Base-by-base conservation (phyloP, 345 rosid genomes). In the Clausena lansium region DNA sequence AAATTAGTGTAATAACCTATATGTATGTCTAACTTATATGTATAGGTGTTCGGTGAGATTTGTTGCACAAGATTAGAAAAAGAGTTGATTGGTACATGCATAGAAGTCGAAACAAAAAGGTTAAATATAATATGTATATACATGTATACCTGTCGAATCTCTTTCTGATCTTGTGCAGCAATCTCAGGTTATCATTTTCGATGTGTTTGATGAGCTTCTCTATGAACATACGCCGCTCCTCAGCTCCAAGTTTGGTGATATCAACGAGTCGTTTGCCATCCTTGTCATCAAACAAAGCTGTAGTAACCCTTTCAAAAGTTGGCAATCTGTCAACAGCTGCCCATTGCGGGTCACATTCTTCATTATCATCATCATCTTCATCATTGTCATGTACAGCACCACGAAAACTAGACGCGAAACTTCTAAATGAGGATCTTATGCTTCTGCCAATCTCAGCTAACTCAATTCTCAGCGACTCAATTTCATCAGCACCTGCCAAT, bases 371-470 rank as follows among this genome's bases (percentile, higher is more conserved):
- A 8, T 61, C 60, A 47, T 61, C 50, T 45, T 45, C 50, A 45
- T 45, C 50, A 45, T 45, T 71, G 19, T 45, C 39, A 41, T 63
- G 20, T 5, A 35, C 6, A 35, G 59, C 30, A 66, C 77, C 60
- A 7, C 38, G 79, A 47, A 82, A 78, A 45, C 84, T 82, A 30
- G 84, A 78, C 2, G 55, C 62, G 4, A 55, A 79, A 20, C 78
- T 78, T 75, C 86, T 74, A 60, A 87, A 87, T 4, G 87, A 84
- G 33, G 84, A 82, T 45, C 86, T 81, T 57, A 77, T 67, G 84
- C 86, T 84, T 78, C 85, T 87, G 75, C 85, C 89, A 22, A 85
- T 61, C 73, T 85, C 88, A 24, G 85, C 67, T 38, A 84, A 79
- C 84, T 87, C 90, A 45, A 72, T 77, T 28, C 85, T 57, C 17